phyloP scores from a whole-genome alignment of 2,329 filamentous ascomycete species.

The Myotisia sp. region DNA sequence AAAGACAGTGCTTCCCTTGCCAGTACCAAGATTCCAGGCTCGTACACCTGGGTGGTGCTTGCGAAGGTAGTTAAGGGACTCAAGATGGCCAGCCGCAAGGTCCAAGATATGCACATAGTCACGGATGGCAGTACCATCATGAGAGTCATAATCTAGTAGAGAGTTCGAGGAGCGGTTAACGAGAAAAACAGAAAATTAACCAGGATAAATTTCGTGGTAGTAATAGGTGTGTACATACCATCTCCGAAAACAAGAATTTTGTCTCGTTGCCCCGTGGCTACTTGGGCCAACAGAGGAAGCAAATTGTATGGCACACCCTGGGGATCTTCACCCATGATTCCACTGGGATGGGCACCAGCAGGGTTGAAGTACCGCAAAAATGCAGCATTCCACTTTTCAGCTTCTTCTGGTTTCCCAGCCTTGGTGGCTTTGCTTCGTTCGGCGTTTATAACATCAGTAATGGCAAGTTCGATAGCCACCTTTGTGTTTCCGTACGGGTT shows the following conservation, averaged over 20 bases:
- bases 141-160: slow-evolving; percentile 65
- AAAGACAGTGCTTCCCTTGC: slow-evolving; percentile 86
- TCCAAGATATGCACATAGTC: slow-evolving; percentile 98
- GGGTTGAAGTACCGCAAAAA: slow-evolving; percentile 97
- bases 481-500: slow-evolving; percentile 98
- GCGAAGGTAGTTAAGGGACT: slow-evolving; percentile 80
- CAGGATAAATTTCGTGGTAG: slow-evolving; percentile 3
- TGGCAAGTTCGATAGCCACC: slow-evolving; percentile 77
- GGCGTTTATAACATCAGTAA: slow-evolving; percentile 77
- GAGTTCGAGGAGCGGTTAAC: slow-evolving; percentile 5
- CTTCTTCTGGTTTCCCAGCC: slow-evolving; percentile 55
- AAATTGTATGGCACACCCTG: slow-evolving; percentile 93
- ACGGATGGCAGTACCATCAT: slow-evolving; percentile 83
- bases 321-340: slow-evolving; percentile 96
- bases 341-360: slow-evolving; percentile 81
- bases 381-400: slow-evolving; percentile 79
- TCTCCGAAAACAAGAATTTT: slow-evolving; percentile 92
- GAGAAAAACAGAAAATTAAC: too few relatives aligned
- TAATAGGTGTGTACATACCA: slow-evolving; percentile 42
- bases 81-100: slow-evolving; percentile 69
- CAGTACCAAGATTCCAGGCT: slow-evolving; percentile 93
- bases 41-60: slow-evolving; percentile 74
- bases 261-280: slow-evolving; percentile 85
- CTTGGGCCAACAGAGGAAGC: slow-evolving; percentile 83
- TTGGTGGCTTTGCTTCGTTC: slow-evolving; percentile 73